phyloP scores from a whole-genome alignment of 306 rosid species.

The Acacia melanoxylon region DNA sequence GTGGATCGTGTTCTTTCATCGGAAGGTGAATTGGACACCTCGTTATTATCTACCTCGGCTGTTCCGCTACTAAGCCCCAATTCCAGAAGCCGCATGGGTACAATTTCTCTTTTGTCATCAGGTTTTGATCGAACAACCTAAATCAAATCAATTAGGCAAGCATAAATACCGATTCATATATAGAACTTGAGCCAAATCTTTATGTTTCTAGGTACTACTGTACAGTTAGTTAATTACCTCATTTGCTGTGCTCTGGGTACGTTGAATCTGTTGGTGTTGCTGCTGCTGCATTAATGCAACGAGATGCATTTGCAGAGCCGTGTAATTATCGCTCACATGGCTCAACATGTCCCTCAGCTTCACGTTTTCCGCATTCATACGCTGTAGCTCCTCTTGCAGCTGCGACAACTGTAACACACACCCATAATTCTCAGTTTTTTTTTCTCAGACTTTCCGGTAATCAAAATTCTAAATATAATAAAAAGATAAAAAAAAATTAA shows the following conservation, averaged over 20 bases:
- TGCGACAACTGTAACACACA: constrained; percentile 55
- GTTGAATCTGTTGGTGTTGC: constrained; percentile 38
- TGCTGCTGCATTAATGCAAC: constrained; percentile 65
- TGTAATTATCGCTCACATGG: constrained; percentile 74
- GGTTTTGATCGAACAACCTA: constrained; percentile 51
- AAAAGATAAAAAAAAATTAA: too few relatives aligned
- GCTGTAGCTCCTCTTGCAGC: constrained; percentile 72
- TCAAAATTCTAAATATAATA: too few relatives aligned
- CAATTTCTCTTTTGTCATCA: constrained; percentile 44
- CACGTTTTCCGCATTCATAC: constrained; percentile 75
- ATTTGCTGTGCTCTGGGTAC: constrained; percentile 22
- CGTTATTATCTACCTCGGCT: constrained; percentile 45
- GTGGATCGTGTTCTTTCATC: constrained; percentile 75
- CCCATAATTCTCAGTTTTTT: background rate
- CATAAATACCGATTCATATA: background rate
- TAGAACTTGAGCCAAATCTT: background rate
- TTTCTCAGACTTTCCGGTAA: background rate
- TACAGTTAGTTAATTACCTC: constrained; percentile 36
- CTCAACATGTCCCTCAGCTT: constrained; percentile 77
- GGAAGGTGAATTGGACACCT: constrained; percentile 63
- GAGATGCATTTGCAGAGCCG: constrained; percentile 73
- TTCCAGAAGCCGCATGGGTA: constrained; percentile 67
- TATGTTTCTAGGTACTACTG: background rate
- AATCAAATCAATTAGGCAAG: background rate
- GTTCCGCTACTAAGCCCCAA: constrained; percentile 52